These are phyloP conservation scores for Microcos paniculata DNA, from an alignment of 345 rosid species.

Conservation along the genomic window DNA sequence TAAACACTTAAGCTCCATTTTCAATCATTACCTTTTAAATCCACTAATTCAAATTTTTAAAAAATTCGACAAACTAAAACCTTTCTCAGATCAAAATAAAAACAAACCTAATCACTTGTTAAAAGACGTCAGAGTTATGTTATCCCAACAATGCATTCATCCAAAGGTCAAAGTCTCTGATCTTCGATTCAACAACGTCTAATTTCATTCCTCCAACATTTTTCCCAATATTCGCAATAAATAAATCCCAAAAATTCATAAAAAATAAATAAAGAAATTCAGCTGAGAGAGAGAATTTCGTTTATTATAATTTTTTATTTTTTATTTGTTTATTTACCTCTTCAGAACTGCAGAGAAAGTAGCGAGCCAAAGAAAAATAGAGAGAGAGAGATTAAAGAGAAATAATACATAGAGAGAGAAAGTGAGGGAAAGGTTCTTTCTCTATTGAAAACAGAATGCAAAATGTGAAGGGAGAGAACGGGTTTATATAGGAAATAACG, in stretches of 20 bases:
- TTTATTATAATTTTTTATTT: background rate
- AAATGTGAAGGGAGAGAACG: slow-evolving; percentile 15
- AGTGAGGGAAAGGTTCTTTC: slow-evolving; percentile 12
- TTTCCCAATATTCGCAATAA: slow-evolving; percentile 10
- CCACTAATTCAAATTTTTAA: background rate
- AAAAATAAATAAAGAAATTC: background rate
- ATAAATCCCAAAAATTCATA: background rate
- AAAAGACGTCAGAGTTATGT: background rate
- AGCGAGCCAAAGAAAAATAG: background rate
- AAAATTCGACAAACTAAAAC: background rate
- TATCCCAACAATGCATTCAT: slow-evolving; percentile 17
- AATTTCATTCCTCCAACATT: slow-evolving; percentile 6
- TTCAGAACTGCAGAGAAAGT: slow-evolving; percentile 23
- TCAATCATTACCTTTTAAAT: background rate
- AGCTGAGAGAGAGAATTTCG: slow-evolving; percentile 7
- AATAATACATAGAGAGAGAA: slow-evolving; percentile 14
- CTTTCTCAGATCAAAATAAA: slow-evolving; percentile 19
- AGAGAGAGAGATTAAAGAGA: slow-evolving; percentile 8
- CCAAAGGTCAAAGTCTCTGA: slow-evolving; percentile 18
- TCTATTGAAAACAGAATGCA: slow-evolving; percentile 17
- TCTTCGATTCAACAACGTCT: slow-evolving; percentile 4
- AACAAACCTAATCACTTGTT: background rate
- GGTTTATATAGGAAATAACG: slow-evolving; percentile 59
- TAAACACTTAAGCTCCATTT: background rate
- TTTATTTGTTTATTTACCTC: slow-evolving; percentile 32